Conservation (phyloP, 345 rosid genomes). For the Syzygium grande region DNA sequence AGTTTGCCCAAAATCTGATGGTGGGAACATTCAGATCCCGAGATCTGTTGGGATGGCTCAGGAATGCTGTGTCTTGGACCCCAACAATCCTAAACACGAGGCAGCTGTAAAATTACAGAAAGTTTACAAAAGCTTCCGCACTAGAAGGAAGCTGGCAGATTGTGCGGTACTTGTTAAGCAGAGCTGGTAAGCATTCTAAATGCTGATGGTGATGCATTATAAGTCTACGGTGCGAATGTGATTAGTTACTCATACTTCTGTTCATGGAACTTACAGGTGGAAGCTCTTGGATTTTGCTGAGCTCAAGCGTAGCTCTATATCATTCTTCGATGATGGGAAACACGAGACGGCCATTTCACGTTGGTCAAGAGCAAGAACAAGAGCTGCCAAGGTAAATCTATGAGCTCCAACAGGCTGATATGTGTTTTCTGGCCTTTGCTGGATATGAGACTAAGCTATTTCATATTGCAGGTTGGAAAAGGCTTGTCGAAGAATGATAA, state of each 20-base stretch:
- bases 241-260: conserved; percentile 5
- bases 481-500: conserved; percentile 88
- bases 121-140: conserved; percentile 91
- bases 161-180: conserved; percentile 85
- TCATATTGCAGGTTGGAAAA: conserved; percentile 44
- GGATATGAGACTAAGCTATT: conserved; percentile 4
- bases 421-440: background rate
- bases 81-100: conserved; percentile 51
- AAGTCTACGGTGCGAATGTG: background rate
- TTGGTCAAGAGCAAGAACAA: conserved; percentile 92
- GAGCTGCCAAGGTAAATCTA: conserved; percentile 57
- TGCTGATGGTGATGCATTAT: background rate
- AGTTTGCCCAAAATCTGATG: background rate
- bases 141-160: conserved; percentile 93
- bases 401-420: background rate
- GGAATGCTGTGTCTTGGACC: conserved; percentile 33
- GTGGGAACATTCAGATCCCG: conserved; percentile 3
- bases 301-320: conserved; percentile 77
- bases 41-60: conserved; percentile 6
- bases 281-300: conserved; percentile 83
- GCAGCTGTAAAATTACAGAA: conserved; percentile 89
- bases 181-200: conserved; percentile 52
- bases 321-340: conserved; percentile 79
- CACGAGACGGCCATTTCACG: conserved; percentile 91
- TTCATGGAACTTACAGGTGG: conserved; percentile 46